A percentile compares a stretch with the other conserved stretches of the same genome.
Conservation (phyloP, 805 yeast genomes). For the Cyberlindnera xishuangbannaensis region DNA sequence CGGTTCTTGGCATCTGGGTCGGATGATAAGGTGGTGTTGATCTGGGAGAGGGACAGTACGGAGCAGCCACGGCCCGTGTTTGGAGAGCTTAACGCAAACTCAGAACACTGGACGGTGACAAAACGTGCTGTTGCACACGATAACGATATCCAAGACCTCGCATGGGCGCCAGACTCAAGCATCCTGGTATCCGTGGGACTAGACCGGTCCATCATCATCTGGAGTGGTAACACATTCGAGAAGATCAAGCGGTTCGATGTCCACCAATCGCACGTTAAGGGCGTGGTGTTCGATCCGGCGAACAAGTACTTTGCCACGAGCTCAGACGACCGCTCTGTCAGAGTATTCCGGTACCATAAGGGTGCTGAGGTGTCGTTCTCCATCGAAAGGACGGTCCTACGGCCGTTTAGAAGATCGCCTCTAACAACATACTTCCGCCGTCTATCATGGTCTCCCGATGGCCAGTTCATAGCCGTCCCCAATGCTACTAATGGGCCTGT, state of each 20-base stretch:
- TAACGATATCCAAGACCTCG: conserved; percentile 94
- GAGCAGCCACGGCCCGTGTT: conserved; percentile 54
- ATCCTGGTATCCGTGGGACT: conserved; percentile 90
- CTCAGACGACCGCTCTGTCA: conserved; percentile 88
- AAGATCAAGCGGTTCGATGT: conserved; percentile 83
- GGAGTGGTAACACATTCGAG: conserved; percentile 93
- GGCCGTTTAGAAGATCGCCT: conserved; percentile 87
- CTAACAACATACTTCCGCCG: conserved; percentile 85
- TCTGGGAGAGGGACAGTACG: conserved; percentile 95
- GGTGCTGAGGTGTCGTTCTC: conserved; percentile 76
- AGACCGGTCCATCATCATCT: conserved; percentile 86
- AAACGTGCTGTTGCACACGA: conserved; percentile 94
- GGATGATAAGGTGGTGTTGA: conserved; percentile 84
- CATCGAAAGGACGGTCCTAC: conserved; percentile 74
- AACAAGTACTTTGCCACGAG: conserved; percentile 96
- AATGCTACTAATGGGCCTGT: conserved; percentile 83
- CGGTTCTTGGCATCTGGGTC: conserved; percentile 90
- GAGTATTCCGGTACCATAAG: conserved; percentile 81
- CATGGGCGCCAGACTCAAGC: conserved; percentile 96
- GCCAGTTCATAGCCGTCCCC: conserved; percentile 80
- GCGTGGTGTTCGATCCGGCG: conserved; percentile 97
- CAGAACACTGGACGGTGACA: conserved; percentile 92
- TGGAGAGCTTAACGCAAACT: conserved; percentile 57
- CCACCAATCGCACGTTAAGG: conserved; percentile 93
- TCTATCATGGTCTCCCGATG: conserved; percentile 89